Base-by-base conservation (phyloP, 2,329 filamentous ascomycete genomes). In the Pseudogymnoascus sp. region DNA sequence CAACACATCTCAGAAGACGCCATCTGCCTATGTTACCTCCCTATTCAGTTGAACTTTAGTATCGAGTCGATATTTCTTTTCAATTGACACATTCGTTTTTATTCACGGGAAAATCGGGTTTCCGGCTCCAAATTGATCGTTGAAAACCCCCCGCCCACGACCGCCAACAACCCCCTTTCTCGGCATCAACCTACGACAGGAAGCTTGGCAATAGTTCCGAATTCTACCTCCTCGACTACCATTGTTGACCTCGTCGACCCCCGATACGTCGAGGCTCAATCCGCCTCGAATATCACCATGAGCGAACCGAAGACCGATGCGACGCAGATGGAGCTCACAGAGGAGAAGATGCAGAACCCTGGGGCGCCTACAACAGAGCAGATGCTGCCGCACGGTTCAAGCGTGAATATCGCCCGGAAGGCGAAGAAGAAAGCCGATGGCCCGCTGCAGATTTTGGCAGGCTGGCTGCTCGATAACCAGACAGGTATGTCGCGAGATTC, bases 31-130 rank as follows among this genome's bases (percentile, higher is more conserved):
- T 55, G 49, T 55, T 55, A 21, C 28, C 49, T 55, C 28, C 49
- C 5, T 55, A 8, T 55, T 55, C 28, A 35, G 28, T 55, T 55
- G 49, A 55, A 16, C 49, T 33, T 55, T 55, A 35, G 28, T 35
- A 55, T 33, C 49, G 49, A 55, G 49, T 55, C 28, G 28, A 55
- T 55, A 33, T 55, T 55, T 52, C 9, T 33, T 55, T 55, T 35
- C 28, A 35, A 33, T 55, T 55, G 49, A 55, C 49, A 55, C 28
- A 55, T 33, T 55, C 49, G 49, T 55, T 55, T 55, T 35, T 55
- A 55, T 55, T 11, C 5, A 55, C 49, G 49, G 28, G 1, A 25
- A 55, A 55, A 33, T 9, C 28, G 49, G n/a, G n/a, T 55, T 33
- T 35, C 28, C 16, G 28, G n/a, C 28, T 55, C 18, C 49, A 35